Conservation (phyloP, 179 eudicot genomes). For the Silene coronaria region DNA sequence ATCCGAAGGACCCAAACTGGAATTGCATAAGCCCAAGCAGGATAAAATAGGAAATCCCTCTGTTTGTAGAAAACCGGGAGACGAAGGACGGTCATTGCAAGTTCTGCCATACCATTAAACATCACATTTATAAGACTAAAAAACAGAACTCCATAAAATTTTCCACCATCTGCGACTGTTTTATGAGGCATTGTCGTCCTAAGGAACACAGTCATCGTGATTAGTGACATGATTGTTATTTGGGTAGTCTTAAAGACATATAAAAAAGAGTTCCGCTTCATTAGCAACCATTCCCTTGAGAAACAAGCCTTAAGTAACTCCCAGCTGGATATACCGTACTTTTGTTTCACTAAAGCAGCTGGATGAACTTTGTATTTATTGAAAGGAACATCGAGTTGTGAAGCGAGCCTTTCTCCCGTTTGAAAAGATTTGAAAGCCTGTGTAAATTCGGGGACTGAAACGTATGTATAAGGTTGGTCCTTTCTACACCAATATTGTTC, state of each 20-base stretch:
- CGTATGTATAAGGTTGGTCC: constrained; percentile 44
- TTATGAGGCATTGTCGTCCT: constrained; percentile 26
- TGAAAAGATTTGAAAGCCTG: constrained; percentile 50
- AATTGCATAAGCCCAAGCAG: constrained; percentile 47
- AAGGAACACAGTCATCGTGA: constrained; percentile 35
- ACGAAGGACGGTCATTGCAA: constrained; percentile 30
- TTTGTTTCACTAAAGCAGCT: constrained; percentile 25
- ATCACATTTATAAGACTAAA: constrained; percentile 26
- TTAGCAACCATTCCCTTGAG: constrained; percentile 35
- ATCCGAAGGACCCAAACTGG: constrained; percentile 34
- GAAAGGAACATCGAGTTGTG: constrained; percentile 36
- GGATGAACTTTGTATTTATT: constrained; percentile 25
- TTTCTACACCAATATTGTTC: constrained; percentile 61
- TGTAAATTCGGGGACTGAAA: constrained; percentile 55
- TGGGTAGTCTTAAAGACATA: constrained; percentile 37
- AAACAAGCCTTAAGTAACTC: constrained; percentile 40
- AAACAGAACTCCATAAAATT: constrained; percentile 31
- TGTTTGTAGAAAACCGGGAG: constrained; percentile 45
- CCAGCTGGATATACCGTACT: constrained; percentile 27
- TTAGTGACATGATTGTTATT: constrained; percentile 31
- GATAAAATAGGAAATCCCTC: constrained; percentile 35
- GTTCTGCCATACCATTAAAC: constrained; percentile 36
- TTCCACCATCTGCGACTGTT: constrained; percentile 24
- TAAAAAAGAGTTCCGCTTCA: constrained; percentile 33
- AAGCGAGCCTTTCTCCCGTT: constrained; percentile 39